These are phyloP conservation scores for Cystofilobasidium bisporidii DNA, from an alignment of 768 basidiomycete genomes.

Conservation along the genomic window DNA sequence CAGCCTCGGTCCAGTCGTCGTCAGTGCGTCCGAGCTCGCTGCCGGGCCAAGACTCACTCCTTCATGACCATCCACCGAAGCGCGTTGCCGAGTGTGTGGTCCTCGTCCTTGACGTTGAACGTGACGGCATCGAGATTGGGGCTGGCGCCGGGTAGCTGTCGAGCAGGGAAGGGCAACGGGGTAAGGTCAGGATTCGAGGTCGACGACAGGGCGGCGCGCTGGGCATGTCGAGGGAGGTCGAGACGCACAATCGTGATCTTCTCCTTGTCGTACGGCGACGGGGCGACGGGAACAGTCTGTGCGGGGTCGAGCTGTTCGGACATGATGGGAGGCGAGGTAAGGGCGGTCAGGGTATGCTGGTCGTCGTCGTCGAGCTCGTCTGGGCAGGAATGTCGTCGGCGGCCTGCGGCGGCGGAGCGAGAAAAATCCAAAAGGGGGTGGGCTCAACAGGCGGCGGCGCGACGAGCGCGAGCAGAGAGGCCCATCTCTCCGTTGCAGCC, in stretches of 20 bases:
- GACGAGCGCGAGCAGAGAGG: too few species aligned
- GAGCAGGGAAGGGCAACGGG: too few species aligned
- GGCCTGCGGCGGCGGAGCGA: too few species aligned
- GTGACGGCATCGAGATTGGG: constrained; percentile 79
- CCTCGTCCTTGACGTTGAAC: constrained; percentile 83
- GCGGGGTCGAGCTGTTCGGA: background rate
- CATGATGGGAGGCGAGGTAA: background rate
- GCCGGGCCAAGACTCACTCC: constrained; percentile 53
- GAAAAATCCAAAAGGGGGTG: too few species aligned
- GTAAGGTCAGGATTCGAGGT: background rate
- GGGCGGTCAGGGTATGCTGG: background rate
- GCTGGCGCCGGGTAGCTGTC: constrained; percentile 67
- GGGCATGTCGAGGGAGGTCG: too few species aligned
- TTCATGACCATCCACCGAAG: constrained; percentile 99
- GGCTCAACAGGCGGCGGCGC: too few species aligned
- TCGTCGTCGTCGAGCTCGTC: background rate
- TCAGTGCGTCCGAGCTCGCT: too few species aligned
- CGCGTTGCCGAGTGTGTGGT: constrained; percentile 91
- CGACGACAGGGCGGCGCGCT: too few species aligned
- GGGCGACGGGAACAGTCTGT: background rate
- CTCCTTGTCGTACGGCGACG: constrained; percentile 16
- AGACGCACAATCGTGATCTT: constrained; percentile 20
- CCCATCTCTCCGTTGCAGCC: too few species aligned
- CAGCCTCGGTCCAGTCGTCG: too few species aligned
- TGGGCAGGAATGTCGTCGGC: too few species aligned